These are phyloP conservation scores for Phlebiopsis gigantea DNA, from an alignment of 768 basidiomycete genomes.

Conservation along the genomic window DNA sequence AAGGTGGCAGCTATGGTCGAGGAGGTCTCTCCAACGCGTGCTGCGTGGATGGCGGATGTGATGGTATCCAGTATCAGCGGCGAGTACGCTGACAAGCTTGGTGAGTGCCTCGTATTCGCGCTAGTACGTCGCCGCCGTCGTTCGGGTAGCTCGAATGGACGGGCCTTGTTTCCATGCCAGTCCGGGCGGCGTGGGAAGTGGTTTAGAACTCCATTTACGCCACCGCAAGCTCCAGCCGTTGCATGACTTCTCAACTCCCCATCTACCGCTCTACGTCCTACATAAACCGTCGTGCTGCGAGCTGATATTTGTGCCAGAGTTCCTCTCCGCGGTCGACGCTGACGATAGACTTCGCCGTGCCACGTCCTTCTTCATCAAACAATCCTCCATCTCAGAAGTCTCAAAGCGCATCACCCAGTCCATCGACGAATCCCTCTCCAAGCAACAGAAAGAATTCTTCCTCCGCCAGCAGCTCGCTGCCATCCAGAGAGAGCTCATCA, in stretches of 20 bases:
- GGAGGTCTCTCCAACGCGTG: constrained; percentile 56
- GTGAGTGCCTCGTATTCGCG: constrained; percentile 31
- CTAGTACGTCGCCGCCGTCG: not conserved
- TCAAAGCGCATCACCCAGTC: constrained; percentile 75
- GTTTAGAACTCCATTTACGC: not conserved
- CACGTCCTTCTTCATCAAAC: constrained; percentile 68
- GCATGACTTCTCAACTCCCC: not conserved
- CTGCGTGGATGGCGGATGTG: constrained; percentile 75
- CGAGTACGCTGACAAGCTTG: constrained; percentile 68
- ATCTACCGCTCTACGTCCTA: not conserved
- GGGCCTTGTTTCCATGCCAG: not conserved
- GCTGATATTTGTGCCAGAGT: constrained; percentile 34
- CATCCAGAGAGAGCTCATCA: constrained; percentile 70
- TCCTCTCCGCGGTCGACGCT: constrained; percentile 54
- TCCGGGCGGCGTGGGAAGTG: not conserved
- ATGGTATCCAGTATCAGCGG: constrained; percentile 57
- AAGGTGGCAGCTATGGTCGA: constrained; percentile 71
- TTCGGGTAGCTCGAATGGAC: not conserved
- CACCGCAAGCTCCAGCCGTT: not conserved
- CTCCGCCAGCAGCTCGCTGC: constrained; percentile 78
- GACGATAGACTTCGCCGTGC: constrained; percentile 62
- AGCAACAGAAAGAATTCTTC: constrained; percentile 86
- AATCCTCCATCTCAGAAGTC: constrained; percentile 74
- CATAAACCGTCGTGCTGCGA: not conserved
- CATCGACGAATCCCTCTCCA: constrained; percentile 80